Percentiles rank a stretch among this genome's conserved stretches.
phyloP scores from a whole-genome alignment of 2,329 filamentous ascomycete species.

The Coniochaeta hoffmannii region DNA sequence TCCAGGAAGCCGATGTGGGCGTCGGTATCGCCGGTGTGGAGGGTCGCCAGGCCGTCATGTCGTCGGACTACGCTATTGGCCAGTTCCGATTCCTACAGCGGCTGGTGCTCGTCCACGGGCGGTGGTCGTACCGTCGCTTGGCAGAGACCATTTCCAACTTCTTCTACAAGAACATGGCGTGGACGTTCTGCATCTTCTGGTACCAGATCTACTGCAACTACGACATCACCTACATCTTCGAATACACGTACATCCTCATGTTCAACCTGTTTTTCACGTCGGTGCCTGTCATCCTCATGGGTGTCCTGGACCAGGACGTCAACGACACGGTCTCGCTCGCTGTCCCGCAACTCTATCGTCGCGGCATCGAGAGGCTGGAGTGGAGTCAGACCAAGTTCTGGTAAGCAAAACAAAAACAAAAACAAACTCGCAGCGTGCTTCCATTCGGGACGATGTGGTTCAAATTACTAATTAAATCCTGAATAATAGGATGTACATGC shows the following conservation, averaged over 20 bases:
- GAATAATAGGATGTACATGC: conserved; percentile 74
- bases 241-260: conserved; percentile 94
- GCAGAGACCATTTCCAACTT: conserved; percentile 96
- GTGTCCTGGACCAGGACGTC: conserved; percentile 94
- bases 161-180: conserved; percentile 99
- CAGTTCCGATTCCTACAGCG: conserved; percentile 86
- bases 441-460: too few species aligned
- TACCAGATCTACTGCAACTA: conserved; percentile 94
- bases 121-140: conserved; percentile 93
- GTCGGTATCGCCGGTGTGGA: conserved; percentile 92
- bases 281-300: conserved; percentile 88
- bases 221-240: conserved; percentile 93
- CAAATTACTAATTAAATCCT: neutral
- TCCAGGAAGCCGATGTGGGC: conserved; percentile 93
- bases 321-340: conserved; percentile 88
- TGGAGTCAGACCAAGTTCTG: conserved; percentile 97
- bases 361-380: conserved; percentile 91
- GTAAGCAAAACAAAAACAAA: too few species aligned
- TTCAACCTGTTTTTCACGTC: conserved; percentile 98
- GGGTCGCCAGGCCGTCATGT: conserved; percentile 90
- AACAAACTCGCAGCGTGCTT: too few species aligned
- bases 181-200: conserved; percentile 96
- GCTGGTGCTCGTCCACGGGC: conserved; percentile 80
- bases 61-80: conserved; percentile 89
- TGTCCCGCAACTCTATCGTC: conserved; percentile 89